Percentiles rank a stretch among this genome's conserved stretches.
Evolutionary conservation across 2,329 filamentous ascomycete species (phyloP).

Genomic region (Talaromyces sp.): DNA sequence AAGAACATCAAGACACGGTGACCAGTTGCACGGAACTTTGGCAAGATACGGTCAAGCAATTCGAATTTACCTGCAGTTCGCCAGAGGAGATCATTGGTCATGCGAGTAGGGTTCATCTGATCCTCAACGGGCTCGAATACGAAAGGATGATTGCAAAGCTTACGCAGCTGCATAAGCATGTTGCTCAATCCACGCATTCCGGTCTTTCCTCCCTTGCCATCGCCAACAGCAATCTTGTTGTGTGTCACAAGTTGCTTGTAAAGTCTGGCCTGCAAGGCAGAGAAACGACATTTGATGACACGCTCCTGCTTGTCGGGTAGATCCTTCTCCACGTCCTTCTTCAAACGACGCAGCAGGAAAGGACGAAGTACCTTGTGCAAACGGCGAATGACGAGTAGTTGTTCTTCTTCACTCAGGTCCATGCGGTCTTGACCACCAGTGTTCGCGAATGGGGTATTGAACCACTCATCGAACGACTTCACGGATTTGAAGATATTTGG

Average conservation of each 20-base stretch:
- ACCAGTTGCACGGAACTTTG: conserved; percentile 87
- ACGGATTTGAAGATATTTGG: conserved; percentile 99
- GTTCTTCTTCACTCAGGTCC: conserved; percentile 99
- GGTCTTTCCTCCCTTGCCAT: conserved; percentile 93
- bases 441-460: conserved; percentile 98
- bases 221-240: conserved; percentile 91
- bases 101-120: conserved; percentile 88
- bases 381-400: conserved; percentile 95
- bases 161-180: conserved; percentile 99
- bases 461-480: conserved; percentile 99
- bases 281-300: conserved; percentile 99
- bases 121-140: conserved; percentile 98
- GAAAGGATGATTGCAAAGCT: conserved; percentile 98
- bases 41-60: conserved; percentile 84
- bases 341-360: conserved; percentile 95
- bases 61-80: conserved; percentile 97
- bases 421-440: conserved; percentile 98
- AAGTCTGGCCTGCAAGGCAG: conserved; percentile 85
- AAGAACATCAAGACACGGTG: conserved; percentile 99
- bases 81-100: conserved; percentile 93
- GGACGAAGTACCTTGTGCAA: conserved; percentile 96
- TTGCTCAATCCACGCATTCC: conserved; percentile 94
- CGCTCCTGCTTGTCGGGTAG: conserved; percentile 98
- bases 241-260: conserved; percentile 98
- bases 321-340: conserved; percentile 99